These are phyloP conservation scores for Aureobasidium sp. DNA, from an alignment of 2,329 filamentous ascomycete genomes.

Conservation along the genomic window DNA sequence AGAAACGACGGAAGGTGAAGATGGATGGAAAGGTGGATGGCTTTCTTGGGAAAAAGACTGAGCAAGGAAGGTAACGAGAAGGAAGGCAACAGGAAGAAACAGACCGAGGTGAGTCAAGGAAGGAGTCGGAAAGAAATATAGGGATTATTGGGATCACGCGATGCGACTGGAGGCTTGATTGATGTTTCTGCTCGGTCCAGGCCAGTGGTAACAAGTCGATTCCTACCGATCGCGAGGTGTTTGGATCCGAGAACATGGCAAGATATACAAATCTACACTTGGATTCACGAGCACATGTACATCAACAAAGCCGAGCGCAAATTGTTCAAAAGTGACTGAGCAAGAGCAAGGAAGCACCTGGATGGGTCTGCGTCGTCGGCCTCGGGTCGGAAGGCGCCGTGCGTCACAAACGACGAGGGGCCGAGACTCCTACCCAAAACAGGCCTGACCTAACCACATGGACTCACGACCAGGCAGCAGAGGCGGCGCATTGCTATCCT, in stretches of 20 bases:
- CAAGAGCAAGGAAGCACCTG: background rate
- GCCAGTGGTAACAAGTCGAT: background rate
- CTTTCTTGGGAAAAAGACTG: background rate
- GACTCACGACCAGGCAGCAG: background rate
- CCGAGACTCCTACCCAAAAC: background rate
- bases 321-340: background rate
- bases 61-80: background rate
- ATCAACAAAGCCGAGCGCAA: background rate
- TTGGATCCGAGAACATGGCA: background rate
- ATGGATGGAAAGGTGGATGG: background rate
- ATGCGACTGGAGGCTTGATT: background rate
- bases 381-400: background rate
- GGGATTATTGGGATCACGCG: slow-evolving; percentile 1
- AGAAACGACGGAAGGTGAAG: too few species aligned
- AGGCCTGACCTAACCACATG: background rate
- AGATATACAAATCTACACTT: background rate
- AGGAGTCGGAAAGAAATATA: slow-evolving; percentile 1
- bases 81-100: background rate
- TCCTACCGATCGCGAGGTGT: background rate
- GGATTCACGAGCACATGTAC: background rate
- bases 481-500: slow-evolving; percentile 8
- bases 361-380: background rate
- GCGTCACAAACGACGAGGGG: background rate
- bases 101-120: slow-evolving; percentile 6
- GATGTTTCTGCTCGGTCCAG: background rate